Evolutionary conservation across 2,329 filamentous ascomycete genomes (phyloP), one percentile per base, ranked within the genome.

Genomic region (Tricladium varicosporioides): DNA sequence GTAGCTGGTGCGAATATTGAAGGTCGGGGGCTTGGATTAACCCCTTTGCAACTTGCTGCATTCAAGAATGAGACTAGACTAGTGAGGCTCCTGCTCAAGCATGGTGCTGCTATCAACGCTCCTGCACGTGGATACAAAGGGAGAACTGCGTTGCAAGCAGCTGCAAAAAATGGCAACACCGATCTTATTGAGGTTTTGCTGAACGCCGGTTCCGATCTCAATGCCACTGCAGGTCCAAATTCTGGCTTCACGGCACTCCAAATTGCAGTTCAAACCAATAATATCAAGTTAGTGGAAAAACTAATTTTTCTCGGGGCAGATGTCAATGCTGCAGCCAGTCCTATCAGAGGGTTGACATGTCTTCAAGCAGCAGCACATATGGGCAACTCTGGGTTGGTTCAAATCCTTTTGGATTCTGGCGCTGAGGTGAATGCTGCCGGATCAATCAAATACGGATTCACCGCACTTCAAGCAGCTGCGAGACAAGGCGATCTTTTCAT

Each of bases 311-410:
- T 45, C 11, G 51, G 51, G n/a, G 55, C 50, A 19, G 55, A 57
- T 32, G 32, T 43, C 15, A 48, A 57, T 50, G 33, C 50, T 49
- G 19, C 44, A 31, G 31, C 32, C 11, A 48, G 27, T 43, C 22
- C 31, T 10, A 19, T 11, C 14, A 18, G 48, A 9, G 48, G 54
- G 15, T 15, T 10, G 31, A 56, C 54, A n/a, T 46, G 36, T 33
- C 48, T 56, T 47, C 54, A 56, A 56, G 48, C 42, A 14, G 72
- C 74, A 11, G 71, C 72, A 7, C 64, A 69, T 44, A 64, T 62
- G 22, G 73, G 73, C 3, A 67, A 74, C 45, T 53, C 72, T 2
- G 67, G 70, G 3, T 62, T 74, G 14, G 71, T 74, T 5, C 62
- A 72, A 27, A 65, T 63, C 32, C 60, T 76, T 1, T 63, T 75